Base-by-base conservation (phyloP, 2,329 filamentous ascomycete species). In the Fusarium marasasianum region DNA sequence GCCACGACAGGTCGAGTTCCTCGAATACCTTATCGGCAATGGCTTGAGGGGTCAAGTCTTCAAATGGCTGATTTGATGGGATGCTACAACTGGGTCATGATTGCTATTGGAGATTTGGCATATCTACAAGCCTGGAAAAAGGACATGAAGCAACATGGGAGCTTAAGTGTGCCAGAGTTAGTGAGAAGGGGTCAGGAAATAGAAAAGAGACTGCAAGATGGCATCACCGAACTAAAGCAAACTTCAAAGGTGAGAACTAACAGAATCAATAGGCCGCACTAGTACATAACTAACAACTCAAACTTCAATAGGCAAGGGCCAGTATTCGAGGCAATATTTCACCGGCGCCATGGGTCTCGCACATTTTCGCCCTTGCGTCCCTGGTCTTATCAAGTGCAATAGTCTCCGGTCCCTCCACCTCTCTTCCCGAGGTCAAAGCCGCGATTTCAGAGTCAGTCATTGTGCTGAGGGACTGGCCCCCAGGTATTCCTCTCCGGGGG, bases 231-330 rank as follows among this genome's bases (percentile, higher is more conserved):
- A 14, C 33, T 57, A 2, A 20, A 38, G 6, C 45, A 13, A n/a
- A 18, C 1, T 41, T 4, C 5, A 6, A 26, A 43, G 5, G 57
- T 15, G 18, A 29, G 33, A 13, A 8, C 6, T 10, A 17, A 3
- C 13, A 41, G 26, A 1, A 22, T 22, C 1, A 2, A 15, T 1
- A 8, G 9, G 6, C 3, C 15, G 9, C 9, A 45, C 15, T 10
- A 26, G 3, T 4, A 20, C 24, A 51, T 22, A 13, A 4, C 56
- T 38, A 18, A 40, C 4, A 24, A 33, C 22, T 35, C 1, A 41
- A 17, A 22, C 3, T 0, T 31, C 1, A 8, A 11, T 13, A 62
- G 59, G 31, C 1, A 31, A 7, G 20, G 10, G 3, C 1, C 3
- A 4, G 15, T 24, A 12, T 2, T 2, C 45, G 26, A 8, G 45